Evolutionary conservation across 169 alveolate genomes (phyloP).

Genomic region (Neospora caninum): DNA sequence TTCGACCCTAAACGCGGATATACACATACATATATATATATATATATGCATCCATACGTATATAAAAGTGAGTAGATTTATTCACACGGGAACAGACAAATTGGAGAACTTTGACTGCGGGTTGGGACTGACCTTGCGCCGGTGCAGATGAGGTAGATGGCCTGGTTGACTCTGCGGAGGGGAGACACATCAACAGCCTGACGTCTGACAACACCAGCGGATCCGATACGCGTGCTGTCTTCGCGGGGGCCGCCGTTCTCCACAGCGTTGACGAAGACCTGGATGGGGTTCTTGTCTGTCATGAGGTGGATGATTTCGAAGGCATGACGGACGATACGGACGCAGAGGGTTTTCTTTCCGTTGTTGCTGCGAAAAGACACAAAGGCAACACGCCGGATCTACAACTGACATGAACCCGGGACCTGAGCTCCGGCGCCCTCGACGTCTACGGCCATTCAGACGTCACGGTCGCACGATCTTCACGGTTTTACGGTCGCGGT

Average conservation of each 20-base stretch:
- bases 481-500: too few relatives aligned
- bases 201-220: constrained; percentile 99
- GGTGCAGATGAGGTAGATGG: constrained; percentile 96
- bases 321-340: constrained; percentile 97
- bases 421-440: background rate
- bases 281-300: constrained; percentile 97
- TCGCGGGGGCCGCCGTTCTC: constrained; percentile 99
- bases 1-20: too few relatives aligned
- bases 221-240: constrained; percentile 97
- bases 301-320: constrained; percentile 97
- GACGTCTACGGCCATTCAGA: too few relatives aligned
- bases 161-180: constrained; percentile 98
- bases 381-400: background rate
- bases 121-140: constrained; percentile 93
- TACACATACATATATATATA: too few relatives aligned
- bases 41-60: background rate
- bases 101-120: too few relatives aligned
- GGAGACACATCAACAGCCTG: constrained; percentile 99
- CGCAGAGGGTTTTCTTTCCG: constrained; percentile 98
- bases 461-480: too few relatives aligned
- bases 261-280: constrained; percentile 96
- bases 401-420: background rate
- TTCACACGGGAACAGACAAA: too few relatives aligned
- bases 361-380: constrained; percentile 88
- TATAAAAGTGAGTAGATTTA: too few relatives aligned